These are phyloP conservation scores for Silene uniflora DNA, from an alignment of 148 eudicot genomes.

Conservation along the genomic window DNA sequence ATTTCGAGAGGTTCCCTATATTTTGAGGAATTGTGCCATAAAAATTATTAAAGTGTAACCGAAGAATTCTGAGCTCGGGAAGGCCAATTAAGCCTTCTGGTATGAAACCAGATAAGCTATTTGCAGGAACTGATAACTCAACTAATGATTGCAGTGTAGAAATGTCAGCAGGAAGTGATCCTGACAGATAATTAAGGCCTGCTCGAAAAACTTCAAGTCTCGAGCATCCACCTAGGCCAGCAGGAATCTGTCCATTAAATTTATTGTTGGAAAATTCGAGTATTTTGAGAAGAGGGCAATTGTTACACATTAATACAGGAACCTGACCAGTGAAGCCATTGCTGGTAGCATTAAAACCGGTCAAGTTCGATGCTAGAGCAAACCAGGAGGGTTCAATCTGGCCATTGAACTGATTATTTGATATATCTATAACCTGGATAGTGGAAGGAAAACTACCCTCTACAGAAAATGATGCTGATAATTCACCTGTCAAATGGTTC, in stretches of 20 bases:
- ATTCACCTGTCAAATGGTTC: constrained; percentile 12
- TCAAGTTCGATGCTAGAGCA: constrained; percentile 34
- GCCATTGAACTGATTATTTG: constrained; percentile 57
- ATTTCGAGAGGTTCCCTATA: constrained; percentile 46
- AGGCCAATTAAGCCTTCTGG: constrained; percentile 37
- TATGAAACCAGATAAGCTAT: constrained; percentile 45
- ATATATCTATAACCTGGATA: constrained; percentile 34
- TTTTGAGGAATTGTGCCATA: constrained; percentile 48
- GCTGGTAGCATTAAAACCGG: constrained; percentile 48
- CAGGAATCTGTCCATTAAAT: constrained; percentile 43
- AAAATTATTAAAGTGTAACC: constrained; percentile 44
- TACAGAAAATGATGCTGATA: constrained; percentile 2
- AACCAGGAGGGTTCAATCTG: constrained; percentile 48
- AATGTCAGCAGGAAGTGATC: constrained; percentile 46
- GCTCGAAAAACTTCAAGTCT: constrained; percentile 45
- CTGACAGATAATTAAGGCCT: constrained; percentile 52
- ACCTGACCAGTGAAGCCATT: constrained; percentile 53
- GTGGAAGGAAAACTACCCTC: constrained; percentile 12
- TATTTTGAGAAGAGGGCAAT: constrained; percentile 33
- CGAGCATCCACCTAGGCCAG: constrained; percentile 48
- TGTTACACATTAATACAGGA: constrained; percentile 49
- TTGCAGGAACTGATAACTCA: constrained; percentile 55
- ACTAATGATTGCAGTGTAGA: constrained; percentile 35
- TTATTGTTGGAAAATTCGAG: constrained; percentile 64
- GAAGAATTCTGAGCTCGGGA: constrained; percentile 39